A percentile compares a stretch with the other conserved stretches of the same genome.
Conservation (phyloP, 768 basidiomycete genomes). For the Brasilioporus rufonigricans region DNA sequence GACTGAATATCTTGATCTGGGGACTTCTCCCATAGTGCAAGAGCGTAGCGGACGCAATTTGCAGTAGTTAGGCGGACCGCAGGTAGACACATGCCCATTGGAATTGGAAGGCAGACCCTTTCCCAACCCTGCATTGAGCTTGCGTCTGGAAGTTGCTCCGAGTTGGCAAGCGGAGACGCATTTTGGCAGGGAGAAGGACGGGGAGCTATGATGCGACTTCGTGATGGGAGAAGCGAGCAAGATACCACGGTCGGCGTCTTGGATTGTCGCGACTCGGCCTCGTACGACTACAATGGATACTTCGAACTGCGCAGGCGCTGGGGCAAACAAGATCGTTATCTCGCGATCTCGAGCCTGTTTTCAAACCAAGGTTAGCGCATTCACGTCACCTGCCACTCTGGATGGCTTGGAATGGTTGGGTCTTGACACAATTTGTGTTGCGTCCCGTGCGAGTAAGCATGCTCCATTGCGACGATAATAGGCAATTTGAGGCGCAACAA, state of each 20-base stretch:
- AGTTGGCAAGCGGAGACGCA: slow-evolving; percentile 13
- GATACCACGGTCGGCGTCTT: slow-evolving; percentile 17
- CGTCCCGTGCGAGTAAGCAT: not conserved
- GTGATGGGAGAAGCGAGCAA: slow-evolving; percentile 15
- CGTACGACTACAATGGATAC: slow-evolving; percentile 12
- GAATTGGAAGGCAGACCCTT: slow-evolving; percentile 23
- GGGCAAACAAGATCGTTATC: slow-evolving; percentile 26
- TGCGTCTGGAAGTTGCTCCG: slow-evolving; percentile 18
- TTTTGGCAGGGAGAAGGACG: slow-evolving; percentile 15
- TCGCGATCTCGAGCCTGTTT: slow-evolving; percentile 28
- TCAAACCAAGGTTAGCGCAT: slow-evolving; percentile 15
- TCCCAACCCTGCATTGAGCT: slow-evolving; percentile 17
- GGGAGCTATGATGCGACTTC: slow-evolving; percentile 17
- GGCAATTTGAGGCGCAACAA: slow-evolving; percentile 1
- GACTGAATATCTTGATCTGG: not conserved
- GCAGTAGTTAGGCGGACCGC: slow-evolving; percentile 24
- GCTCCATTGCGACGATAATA: not conserved
- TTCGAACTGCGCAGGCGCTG: not conserved
- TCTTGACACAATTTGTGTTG: slow-evolving; percentile 8
- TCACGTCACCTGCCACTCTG: slow-evolving; percentile 28
- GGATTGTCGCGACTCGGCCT: slow-evolving; percentile 21
- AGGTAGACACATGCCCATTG: slow-evolving; percentile 28
- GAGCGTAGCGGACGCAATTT: slow-evolving; percentile 27
- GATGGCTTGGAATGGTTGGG: slow-evolving; percentile 1
- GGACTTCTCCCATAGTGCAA: slow-evolving; percentile 21